phyloP scores from a whole-genome alignment of 2,329 filamentous ascomycete genomes.

The Dendrostoma leiphaemia region DNA sequence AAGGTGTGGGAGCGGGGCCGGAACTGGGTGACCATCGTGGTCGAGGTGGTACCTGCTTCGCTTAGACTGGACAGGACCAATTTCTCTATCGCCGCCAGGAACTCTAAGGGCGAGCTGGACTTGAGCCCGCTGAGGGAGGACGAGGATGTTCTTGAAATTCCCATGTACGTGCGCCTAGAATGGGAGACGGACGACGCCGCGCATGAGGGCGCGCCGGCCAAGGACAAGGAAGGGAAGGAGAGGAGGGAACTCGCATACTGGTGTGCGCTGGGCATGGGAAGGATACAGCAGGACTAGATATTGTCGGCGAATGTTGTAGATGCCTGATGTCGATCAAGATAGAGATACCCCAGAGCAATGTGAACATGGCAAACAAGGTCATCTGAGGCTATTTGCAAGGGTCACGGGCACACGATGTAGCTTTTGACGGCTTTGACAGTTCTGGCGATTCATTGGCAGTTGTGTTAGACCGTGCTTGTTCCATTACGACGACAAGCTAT shows the following conservation, averaged over 20 bases:
- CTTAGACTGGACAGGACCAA: slow-evolving; percentile 37
- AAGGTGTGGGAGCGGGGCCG: slow-evolving; percentile 95
- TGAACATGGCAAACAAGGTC: background rate
- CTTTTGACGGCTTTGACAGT: background rate
- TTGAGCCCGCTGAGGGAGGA: slow-evolving; percentile 52
- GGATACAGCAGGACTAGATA: slow-evolving; percentile 57
- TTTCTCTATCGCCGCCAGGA: slow-evolving; percentile 20
- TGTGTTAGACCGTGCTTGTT: slow-evolving; percentile 18
- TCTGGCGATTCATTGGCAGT: slow-evolving; percentile 17
- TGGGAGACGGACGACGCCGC: slow-evolving; percentile 71
- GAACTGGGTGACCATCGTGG: slow-evolving; percentile 92
- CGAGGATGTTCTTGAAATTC: slow-evolving; percentile 77
- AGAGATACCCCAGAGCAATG: slow-evolving; percentile 39
- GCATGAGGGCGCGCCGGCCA: slow-evolving; percentile 53
- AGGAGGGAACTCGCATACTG: slow-evolving; percentile 92
- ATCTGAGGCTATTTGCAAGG: background rate
- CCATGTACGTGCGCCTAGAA: slow-evolving; percentile 88
- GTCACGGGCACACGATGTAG: background rate
- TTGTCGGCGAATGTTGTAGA: slow-evolving; percentile 20
- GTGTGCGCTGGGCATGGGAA: slow-evolving; percentile 87
- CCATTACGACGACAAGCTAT: slow-evolving; percentile 19
- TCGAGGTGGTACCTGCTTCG: slow-evolving; percentile 77
- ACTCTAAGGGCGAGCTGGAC: slow-evolving; percentile 37
- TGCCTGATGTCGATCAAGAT: slow-evolving; percentile 1
- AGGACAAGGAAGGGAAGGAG: slow-evolving; percentile 60